Base-by-base conservation (phyloP, 2,329 filamentous ascomycete species). In the Dactylellina sp. region DNA sequence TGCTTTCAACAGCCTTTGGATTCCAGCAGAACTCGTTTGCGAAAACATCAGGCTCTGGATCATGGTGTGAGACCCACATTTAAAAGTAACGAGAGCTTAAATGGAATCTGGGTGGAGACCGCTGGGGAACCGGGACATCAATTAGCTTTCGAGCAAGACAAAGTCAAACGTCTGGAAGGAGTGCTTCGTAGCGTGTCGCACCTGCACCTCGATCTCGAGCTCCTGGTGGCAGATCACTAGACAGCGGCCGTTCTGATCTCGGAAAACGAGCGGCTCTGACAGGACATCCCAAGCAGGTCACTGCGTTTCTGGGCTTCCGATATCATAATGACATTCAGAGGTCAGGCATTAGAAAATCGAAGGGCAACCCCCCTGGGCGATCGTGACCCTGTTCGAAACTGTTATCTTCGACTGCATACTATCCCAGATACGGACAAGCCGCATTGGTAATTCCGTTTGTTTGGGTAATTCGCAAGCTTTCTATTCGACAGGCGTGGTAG, bases 91-190 rank as follows among this genome's bases (percentile, higher is more conserved):
- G 46, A 22, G 11, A 61, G 42, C 42, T 24, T 46, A 56, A 63
- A 32, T 32, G 28, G 28, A 32, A 9, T 32, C 28, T 32, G 9
- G 28, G 28, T 32, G 28, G 28, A 32, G 28, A 32, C 28, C 28
- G 9, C 28, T 57, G 66, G 66, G 66, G 66, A 71, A 71, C 22
- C 66, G 66, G 66, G 57, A 62, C 28, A 46, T 49, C 35, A 40
- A 24, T 24, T 14, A 24, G 35, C 39, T n/a, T 25, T 39, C 18
- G 16, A 24, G 37, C 24, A 22, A 61, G 55, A 61, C 64, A 71
- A 71, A 60, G 42, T 44, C 56, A 71, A 71, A 71, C 66, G 40
- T 71, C 57, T 37, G 56, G 57, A 71, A 71, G 66, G 25, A 40
- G 9, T 39, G 7, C 32, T 9, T 52, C 16, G 16, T 49, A 20